Conservation (phyloP, 108 stramenopile species). For the Fragilaria crotonensis region DNA sequence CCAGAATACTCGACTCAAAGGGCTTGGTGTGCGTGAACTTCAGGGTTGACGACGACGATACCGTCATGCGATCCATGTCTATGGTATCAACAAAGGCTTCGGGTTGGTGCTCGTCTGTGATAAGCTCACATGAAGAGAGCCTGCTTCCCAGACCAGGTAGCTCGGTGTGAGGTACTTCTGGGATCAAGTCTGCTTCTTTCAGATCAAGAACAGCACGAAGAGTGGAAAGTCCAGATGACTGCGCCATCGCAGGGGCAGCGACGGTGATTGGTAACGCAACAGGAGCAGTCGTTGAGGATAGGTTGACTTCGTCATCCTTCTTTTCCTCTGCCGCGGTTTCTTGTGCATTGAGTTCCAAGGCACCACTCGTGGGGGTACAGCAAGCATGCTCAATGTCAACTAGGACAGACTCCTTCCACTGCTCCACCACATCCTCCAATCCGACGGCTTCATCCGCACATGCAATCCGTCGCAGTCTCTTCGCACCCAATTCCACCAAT, state of each 20-base stretch:
- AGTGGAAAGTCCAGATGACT: constrained; percentile 20
- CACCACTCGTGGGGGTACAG: no score
- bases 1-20: constrained; percentile 45
- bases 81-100: constrained; percentile 12
- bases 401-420: constrained; percentile 48
- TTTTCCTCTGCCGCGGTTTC: constrained; percentile 24
- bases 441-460: constrained; percentile 89
- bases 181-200: constrained; percentile 16
- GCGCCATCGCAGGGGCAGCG: background rate
- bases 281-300: constrained; percentile 3
- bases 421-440: constrained; percentile 82
- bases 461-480: constrained; percentile 26
- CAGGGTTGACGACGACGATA: constrained; percentile 31
- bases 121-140: constrained; percentile 57
- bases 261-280: constrained; percentile 1
- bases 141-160: constrained; percentile 38
- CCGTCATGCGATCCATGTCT: constrained; percentile 42
- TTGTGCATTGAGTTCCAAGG: constrained; percentile 3
- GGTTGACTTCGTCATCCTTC: constrained; percentile 13
- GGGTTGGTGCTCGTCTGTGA: constrained; percentile 10
- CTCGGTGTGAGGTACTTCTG: constrained; percentile 23
- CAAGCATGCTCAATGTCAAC: constrained; percentile 27
- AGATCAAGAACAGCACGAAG: constrained; percentile 29
- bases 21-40: constrained; percentile 54
- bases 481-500: constrained; percentile 66